A percentile compares a stretch with the other conserved stretches of the same genome.
Conservation (phyloP, 164 flowering plant genomes). For the Dillenia turbinata region DNA sequence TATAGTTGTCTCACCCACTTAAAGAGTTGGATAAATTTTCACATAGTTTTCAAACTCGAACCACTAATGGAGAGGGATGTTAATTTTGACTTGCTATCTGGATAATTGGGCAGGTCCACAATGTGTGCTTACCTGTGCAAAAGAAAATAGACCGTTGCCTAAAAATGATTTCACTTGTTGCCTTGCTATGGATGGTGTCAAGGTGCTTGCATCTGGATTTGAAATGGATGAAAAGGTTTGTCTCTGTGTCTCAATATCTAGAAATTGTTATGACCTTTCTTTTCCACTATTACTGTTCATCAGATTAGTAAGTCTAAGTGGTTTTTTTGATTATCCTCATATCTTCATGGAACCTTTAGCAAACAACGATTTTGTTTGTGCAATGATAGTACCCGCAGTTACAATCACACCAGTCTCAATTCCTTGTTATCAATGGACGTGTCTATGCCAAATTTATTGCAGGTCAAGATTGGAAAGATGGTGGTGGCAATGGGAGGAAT, state of each 20-base stretch:
- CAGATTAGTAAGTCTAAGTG: background rate
- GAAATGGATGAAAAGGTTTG: constrained; percentile 78
- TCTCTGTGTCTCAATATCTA: background rate
- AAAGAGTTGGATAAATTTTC: too few relatives aligned
- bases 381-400: too few relatives aligned
- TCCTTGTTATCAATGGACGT: too few relatives aligned
- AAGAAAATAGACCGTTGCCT: constrained; percentile 68
- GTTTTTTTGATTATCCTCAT: background rate
- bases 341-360: too few relatives aligned
- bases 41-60: too few relatives aligned
- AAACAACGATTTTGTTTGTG: too few relatives aligned
- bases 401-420: too few relatives aligned
- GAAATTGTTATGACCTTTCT: background rate
- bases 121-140: constrained; percentile 85
- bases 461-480: constrained; percentile 66
- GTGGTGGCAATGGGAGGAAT: constrained; percentile 89
- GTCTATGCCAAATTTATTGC: constrained; percentile 13
- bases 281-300: background rate
- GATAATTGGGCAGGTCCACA: constrained; percentile 65
- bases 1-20: too few relatives aligned
- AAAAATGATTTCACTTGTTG: constrained; percentile 86
- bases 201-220: constrained; percentile 85
- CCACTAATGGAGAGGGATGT: background rate
- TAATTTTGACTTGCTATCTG: constrained; percentile 3
- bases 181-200: constrained; percentile 96